Evolutionary conservation across 208 protist genomes (phyloP).

Genomic region (Acanthamoeba triangularis): DNA sequence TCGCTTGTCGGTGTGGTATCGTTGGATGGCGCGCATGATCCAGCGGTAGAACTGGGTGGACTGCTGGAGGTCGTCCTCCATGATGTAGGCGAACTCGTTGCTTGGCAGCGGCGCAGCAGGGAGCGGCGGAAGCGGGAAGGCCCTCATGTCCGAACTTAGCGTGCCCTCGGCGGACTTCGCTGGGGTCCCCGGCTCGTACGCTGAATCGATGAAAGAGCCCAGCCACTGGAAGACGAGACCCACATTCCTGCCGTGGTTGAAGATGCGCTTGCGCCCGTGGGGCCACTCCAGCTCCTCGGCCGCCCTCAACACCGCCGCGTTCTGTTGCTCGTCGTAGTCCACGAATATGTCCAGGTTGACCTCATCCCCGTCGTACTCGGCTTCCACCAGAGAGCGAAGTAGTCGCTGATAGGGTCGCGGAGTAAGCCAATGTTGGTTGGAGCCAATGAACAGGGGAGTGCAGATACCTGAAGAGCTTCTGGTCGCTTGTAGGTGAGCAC

Average conservation of each 20-base stretch:
- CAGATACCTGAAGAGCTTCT: background rate
- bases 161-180: background rate
- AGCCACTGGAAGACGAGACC: constrained; percentile 47
- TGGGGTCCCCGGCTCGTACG: background rate
- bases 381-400: background rate
- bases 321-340: background rate
- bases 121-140: background rate
- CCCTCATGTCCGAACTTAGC: background rate
- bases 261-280: constrained; percentile 19
- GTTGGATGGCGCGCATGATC: constrained; percentile 8
- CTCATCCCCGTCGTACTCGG: constrained; percentile 53
- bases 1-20: constrained; percentile 8
- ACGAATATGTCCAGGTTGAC: constrained; percentile 63
- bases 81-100: constrained; percentile 63
- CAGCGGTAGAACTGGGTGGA: constrained; percentile 48
- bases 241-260: background rate
- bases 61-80: constrained; percentile 72
- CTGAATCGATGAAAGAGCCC: background rate
- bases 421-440: too few relatives aligned
- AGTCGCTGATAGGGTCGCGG: background rate
- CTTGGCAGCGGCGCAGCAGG: background rate
- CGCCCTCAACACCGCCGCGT: background rate
- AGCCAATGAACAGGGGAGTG: too few relatives aligned
- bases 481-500: constrained; percentile 15
- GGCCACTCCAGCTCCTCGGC: background rate